Conservation (phyloP, 306 rosid species). For the Pterocarpus macrocarpus region DNA sequence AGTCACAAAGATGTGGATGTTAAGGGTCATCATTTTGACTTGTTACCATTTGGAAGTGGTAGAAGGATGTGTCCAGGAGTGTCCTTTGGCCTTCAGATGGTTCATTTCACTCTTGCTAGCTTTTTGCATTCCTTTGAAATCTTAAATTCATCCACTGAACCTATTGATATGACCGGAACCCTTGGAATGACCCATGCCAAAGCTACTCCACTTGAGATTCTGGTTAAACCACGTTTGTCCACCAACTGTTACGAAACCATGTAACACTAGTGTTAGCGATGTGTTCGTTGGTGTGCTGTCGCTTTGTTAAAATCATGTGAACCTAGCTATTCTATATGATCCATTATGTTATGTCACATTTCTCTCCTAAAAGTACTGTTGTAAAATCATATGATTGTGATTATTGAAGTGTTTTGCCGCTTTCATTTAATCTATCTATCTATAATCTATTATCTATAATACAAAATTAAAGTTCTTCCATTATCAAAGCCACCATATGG, state of each 20-base stretch:
- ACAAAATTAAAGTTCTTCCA: no score
- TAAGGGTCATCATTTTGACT: constrained; percentile 16
- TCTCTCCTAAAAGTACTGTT: no score
- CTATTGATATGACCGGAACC: constrained; percentile 4
- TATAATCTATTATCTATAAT: no score
- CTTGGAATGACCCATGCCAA: neutral
- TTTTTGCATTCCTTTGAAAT: constrained; percentile 11
- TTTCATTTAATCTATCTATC: no score
- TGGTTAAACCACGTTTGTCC: constrained; percentile 8
- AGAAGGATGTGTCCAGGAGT: neutral
- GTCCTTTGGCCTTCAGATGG: neutral
- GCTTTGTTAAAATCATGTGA: no score
- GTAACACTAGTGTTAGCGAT: neutral
- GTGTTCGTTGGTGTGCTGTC: no score
- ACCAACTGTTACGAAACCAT: neutral
- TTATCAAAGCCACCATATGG: no score
- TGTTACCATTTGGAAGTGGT: constrained; percentile 13
- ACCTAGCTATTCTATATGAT: no score
- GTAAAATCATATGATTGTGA: no score
- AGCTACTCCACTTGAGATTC: neutral
- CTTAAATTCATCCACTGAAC: neutral
- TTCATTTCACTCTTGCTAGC: neutral
- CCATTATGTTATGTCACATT: no score
- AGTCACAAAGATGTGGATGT: constrained; percentile 27
- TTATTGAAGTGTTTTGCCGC: no score